A percentile compares a stretch with the other conserved stretches of the same genome.
These are phyloP conservation scores for Gossypium davidsonii DNA, from an alignment of 441 rosid genomes.

Conservation along the genomic window DNA sequence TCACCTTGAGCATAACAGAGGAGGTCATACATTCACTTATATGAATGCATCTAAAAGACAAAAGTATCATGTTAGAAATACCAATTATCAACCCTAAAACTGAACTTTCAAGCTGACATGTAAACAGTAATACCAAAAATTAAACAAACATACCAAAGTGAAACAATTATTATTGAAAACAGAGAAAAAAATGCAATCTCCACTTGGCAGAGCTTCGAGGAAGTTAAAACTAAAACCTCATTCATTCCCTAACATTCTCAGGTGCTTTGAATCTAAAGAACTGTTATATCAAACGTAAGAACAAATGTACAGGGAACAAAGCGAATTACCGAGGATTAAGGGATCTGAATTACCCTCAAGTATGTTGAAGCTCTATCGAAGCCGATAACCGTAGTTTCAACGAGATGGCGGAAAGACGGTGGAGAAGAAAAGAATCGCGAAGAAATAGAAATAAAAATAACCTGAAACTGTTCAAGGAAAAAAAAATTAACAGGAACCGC, in stretches of 20 bases:
- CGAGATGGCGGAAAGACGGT: neutral
- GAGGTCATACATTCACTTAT: neutral
- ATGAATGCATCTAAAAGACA: neutral
- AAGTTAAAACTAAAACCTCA: conserved; percentile 4
- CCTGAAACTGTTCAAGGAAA: neutral
- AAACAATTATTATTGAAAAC: neutral
- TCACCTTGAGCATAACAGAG: neutral
- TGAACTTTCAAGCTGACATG: conserved; percentile 1
- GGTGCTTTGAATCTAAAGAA: neutral
- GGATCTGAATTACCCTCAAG: conserved; percentile 23
- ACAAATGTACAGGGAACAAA: neutral
- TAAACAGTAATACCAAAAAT: neutral
- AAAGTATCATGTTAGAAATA: neutral
- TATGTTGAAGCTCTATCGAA: neutral
- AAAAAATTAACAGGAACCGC: neutral
- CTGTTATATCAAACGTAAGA: neutral
- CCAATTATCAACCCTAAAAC: conserved; percentile 15
- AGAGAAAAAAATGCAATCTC: neutral
- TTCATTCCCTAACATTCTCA: neutral
- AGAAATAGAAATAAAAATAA: neutral
- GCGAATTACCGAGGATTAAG: conserved; percentile 15
- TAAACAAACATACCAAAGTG: neutral
- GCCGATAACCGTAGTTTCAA: conserved; percentile 18
- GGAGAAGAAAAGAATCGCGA: neutral
- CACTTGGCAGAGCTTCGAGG: neutral